Percentiles rank a stretch among this genome's conserved stretches.
phyloP scores from a whole-genome alignment of 1,284 basidiomycete genomes.

The Marasmius oreades region DNA sequence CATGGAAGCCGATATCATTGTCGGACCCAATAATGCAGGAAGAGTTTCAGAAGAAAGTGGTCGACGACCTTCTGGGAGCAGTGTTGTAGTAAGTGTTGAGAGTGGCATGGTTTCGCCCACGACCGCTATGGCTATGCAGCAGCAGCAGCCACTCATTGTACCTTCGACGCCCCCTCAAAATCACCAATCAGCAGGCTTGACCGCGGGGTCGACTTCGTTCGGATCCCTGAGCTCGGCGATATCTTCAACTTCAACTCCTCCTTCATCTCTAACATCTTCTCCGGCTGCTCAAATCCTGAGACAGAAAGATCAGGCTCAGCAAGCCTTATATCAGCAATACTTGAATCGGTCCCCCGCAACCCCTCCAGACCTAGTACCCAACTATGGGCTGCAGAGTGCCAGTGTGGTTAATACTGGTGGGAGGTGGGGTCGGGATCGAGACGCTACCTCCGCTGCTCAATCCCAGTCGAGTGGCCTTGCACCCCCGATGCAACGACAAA shows the following conservation, averaged over 20 bases:
- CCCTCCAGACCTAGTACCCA: slow-evolving; percentile 67
- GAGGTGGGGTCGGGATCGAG: background rate
- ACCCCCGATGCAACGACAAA: slow-evolving; percentile 48
- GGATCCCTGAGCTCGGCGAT: slow-evolving; percentile 7
- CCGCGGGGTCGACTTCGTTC: slow-evolving; percentile 29
- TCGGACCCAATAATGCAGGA: background rate
- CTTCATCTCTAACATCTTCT: slow-evolving; percentile 58
- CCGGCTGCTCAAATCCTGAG: slow-evolving; percentile 31
- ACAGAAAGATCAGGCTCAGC: slow-evolving; percentile 86
- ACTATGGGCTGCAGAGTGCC: slow-evolving; percentile 65
- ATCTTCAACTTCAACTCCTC: slow-evolving; percentile 1
- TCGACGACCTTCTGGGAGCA: background rate
- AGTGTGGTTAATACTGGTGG: slow-evolving; percentile 43
- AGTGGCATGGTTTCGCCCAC: slow-evolving; percentile 41
- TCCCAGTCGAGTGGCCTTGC: slow-evolving; percentile 42
- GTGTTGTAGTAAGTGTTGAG: background rate
- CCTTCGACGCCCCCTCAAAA: slow-evolving; percentile 26
- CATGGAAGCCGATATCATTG: background rate
- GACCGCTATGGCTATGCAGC: slow-evolving; percentile 48
- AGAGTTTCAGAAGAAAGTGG: background rate
- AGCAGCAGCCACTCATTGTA: slow-evolving; percentile 40
- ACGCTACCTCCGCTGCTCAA: slow-evolving; percentile 29
- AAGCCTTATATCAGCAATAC: slow-evolving; percentile 86
- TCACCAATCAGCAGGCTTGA: slow-evolving; percentile 28
- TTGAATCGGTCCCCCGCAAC: slow-evolving; percentile 77